Conservation (phyloP, 1,284 basidiomycete species). For the Leccinum griseonigrum region DNA sequence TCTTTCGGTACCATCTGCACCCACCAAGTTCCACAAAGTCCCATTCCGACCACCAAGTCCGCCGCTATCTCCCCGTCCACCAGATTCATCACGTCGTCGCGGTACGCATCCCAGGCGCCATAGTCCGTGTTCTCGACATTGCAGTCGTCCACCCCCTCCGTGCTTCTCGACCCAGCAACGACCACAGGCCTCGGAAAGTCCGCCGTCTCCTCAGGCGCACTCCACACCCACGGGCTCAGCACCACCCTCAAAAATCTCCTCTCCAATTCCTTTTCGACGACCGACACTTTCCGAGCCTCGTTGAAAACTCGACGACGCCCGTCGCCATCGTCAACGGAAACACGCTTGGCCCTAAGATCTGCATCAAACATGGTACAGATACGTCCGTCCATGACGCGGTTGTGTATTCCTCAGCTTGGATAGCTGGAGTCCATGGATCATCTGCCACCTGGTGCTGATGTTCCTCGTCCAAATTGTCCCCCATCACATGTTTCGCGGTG, state of each 20-base stretch:
- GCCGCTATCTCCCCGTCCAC: constrained; percentile 43
- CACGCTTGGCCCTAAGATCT: constrained; percentile 44
- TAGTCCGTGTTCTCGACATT: neutral
- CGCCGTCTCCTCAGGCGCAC: constrained; percentile 16
- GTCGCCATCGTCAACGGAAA: constrained; percentile 47
- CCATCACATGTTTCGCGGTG: constrained; percentile 31
- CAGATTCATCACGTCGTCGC: constrained; percentile 53
- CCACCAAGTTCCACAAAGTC: constrained; percentile 45
- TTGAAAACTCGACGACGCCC: constrained; percentile 47
- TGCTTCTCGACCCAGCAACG: constrained; percentile 7
- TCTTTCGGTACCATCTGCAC: constrained; percentile 48
- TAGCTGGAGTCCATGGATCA: constrained; percentile 27
- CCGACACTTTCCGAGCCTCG: constrained; percentile 21
- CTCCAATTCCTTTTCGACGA: constrained; percentile 20
- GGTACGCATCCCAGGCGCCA: constrained; percentile 43
- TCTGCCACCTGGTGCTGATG: neutral
- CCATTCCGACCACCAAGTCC: constrained; percentile 48
- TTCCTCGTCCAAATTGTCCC: constrained; percentile 27
- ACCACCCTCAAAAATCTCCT: constrained; percentile 22
- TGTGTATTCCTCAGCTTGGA: constrained; percentile 25
- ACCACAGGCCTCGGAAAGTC: constrained; percentile 25
- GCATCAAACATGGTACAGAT: constrained; percentile 27
- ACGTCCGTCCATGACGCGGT: constrained; percentile 31
- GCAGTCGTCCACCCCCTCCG: neutral
- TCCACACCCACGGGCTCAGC: constrained; percentile 30